A percentile compares a stretch with the other conserved stretches of the same genome.
Conservation (phyloP, 1,284 basidiomycete species). For the Cryptococcus sp. region DNA sequence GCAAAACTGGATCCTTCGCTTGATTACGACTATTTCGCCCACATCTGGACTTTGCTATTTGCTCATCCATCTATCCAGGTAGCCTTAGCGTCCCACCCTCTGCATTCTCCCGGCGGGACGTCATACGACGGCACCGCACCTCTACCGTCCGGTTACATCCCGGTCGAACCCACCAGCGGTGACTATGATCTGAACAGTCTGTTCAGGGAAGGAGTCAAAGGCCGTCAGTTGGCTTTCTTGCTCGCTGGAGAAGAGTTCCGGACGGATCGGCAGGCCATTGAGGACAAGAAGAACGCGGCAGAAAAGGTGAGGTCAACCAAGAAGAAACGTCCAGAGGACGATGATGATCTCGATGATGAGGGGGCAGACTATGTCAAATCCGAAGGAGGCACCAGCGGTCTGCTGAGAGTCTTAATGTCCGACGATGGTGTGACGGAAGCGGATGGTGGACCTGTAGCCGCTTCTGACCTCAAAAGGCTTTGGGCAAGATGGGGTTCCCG, state of each 20-base stretch:
- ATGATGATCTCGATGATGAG: conserved; percentile 3
- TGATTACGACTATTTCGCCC: conserved; percentile 42
- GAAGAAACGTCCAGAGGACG: conserved; percentile 2
- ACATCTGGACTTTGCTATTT: conserved; percentile 38
- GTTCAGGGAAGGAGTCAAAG: conserved; percentile 23
- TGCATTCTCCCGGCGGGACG: conserved; percentile 23
- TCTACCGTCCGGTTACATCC: conserved; percentile 28
- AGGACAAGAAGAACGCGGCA: conserved; percentile 14
- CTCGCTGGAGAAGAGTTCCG: conserved; percentile 28
- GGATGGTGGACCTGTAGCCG: conserved; percentile 7
- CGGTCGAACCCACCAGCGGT: conserved; percentile 9
- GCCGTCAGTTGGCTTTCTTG: conserved; percentile 29
- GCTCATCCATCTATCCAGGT: conserved; percentile 37
- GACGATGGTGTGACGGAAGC: conserved; percentile 28
- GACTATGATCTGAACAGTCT: conserved; percentile 14
- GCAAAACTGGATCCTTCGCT: conserved; percentile 31
- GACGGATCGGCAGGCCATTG: conserved; percentile 29
- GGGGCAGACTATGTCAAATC: conserved; percentile 6
- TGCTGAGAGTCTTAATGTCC: conserved; percentile 27
- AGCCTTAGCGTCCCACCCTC: conserved; percentile 31
- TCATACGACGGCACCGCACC: conserved; percentile 29
- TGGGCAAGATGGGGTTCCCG: conserved; percentile 37
- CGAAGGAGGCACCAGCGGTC: conserved; percentile 9
- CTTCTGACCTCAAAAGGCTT: conserved; percentile 28
- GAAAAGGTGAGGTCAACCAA: conserved; percentile 3